Conservation (phyloP, 129 eudicot genomes). For the Gnaphalium uliginosum region DNA sequence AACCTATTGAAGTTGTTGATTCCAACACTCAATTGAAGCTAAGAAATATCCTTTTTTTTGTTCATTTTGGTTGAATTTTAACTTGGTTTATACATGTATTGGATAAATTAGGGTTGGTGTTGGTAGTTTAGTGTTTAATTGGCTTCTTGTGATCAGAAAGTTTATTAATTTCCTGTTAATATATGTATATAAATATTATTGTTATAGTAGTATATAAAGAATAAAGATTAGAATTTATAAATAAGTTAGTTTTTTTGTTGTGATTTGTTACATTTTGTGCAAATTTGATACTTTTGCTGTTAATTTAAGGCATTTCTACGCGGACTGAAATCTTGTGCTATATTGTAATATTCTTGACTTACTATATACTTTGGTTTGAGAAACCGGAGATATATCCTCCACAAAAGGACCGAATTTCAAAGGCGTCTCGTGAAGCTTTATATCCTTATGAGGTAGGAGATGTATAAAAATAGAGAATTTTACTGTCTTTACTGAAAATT, state of each 20-base stretch:
- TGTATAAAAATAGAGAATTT: neutral
- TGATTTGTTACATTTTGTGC: neutral
- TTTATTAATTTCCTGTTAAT: neutral
- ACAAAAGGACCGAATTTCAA: conserved; percentile 48
- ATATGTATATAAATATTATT: no score
- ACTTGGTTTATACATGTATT: neutral
- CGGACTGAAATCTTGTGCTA: neutral
- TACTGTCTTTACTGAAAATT: neutral
- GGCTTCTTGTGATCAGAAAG: neutral
- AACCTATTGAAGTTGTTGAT: conserved; percentile 57
- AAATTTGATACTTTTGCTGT: neutral
- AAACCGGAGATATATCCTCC: conserved; percentile 65
- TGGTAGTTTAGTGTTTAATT: neutral
- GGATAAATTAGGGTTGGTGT: neutral
- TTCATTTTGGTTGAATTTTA: neutral
- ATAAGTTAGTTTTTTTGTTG: neutral
- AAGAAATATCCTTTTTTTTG: conserved; percentile 66
- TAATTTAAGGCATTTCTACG: neutral
- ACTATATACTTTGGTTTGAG: conserved; percentile 64
- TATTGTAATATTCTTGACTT: conserved; percentile 62
- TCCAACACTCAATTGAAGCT: conserved; percentile 45
- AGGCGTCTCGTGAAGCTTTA: conserved; percentile 31
- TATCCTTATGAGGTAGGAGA: conserved; percentile 68
- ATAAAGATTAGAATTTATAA: no score
- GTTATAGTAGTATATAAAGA: neutral